A percentile compares a stretch with the other conserved stretches of the same genome.
Evolutionary conservation across 2,329 filamentous ascomycete species (phyloP).

Genomic region (Trichophyton mentagrophytes): DNA sequence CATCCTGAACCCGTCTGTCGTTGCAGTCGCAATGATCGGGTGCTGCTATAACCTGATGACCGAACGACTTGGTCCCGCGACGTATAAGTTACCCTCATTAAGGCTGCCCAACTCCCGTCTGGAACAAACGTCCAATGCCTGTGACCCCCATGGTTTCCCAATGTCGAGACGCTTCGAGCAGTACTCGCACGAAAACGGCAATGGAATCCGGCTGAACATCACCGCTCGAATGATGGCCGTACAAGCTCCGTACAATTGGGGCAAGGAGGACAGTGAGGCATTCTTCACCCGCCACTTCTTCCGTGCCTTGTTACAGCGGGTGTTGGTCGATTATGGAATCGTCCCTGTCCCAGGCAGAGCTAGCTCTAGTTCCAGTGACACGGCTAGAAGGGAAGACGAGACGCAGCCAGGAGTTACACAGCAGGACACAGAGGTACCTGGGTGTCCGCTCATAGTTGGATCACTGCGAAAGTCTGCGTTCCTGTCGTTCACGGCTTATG

Average conservation of each 20-base stretch:
- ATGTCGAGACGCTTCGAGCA: slow-evolving; percentile 62
- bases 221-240: slow-evolving; percentile 97
- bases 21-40: slow-evolving; percentile 86
- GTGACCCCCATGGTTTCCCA: slow-evolving; percentile 83
- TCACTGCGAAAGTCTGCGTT: slow-evolving; percentile 73
- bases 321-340: slow-evolving; percentile 78
- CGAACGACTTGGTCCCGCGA: slow-evolving; percentile 73
- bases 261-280: slow-evolving; percentile 59
- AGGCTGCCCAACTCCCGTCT: slow-evolving; percentile 63
- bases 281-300: slow-evolving; percentile 94
- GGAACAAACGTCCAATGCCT: slow-evolving; percentile 53
- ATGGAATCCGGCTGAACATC: slow-evolving; percentile 75
- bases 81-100: slow-evolving; percentile 68
- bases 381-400: background rate
- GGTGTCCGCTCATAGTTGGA: slow-evolving; percentile 75
- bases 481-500: slow-evolving; percentile 59
- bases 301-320: slow-evolving; percentile 74
- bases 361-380: background rate
- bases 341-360: slow-evolving; percentile 44
- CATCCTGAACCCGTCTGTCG: slow-evolving; percentile 67
- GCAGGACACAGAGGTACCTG: slow-evolving; percentile 25
- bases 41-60: slow-evolving; percentile 98
- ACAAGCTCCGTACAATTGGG: slow-evolving; percentile 91
- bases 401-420: background rate
- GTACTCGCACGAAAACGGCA: slow-evolving; percentile 40